Evolutionary conservation across 2,329 filamentous ascomycete species (phyloP).

Genomic region (Clonostachys sp.): DNA sequence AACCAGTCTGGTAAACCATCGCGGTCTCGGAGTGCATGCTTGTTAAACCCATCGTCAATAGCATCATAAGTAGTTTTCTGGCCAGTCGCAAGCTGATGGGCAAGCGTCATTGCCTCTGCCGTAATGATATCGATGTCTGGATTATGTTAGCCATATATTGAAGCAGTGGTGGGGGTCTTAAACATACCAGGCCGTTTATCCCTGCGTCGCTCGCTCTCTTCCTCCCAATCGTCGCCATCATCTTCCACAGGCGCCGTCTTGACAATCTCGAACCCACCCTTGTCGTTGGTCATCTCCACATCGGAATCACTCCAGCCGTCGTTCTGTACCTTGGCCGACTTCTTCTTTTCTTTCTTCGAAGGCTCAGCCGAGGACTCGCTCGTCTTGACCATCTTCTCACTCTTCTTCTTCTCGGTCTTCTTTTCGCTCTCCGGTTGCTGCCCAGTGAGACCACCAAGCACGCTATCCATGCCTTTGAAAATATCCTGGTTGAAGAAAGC

Average conservation of each 20-base stretch:
- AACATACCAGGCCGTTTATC: slow-evolving; percentile 57
- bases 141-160: neutral
- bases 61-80: slow-evolving; percentile 75
- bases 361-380: slow-evolving; percentile 13
- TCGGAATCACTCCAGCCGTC: slow-evolving; percentile 11
- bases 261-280: slow-evolving; percentile 57
- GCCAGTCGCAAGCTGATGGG: slow-evolving; percentile 84
- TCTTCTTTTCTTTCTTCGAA: slow-evolving; percentile 5
- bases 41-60: slow-evolving; percentile 90
- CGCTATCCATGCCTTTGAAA: slow-evolving; percentile 75
- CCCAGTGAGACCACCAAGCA: slow-evolving; percentile 37
- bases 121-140: slow-evolving; percentile 96
- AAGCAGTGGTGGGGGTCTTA: neutral
- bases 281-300: slow-evolving; percentile 31
- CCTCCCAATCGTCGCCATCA: slow-evolving; percentile 49
- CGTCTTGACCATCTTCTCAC: slow-evolving; percentile 14
- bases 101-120: slow-evolving; percentile 97
- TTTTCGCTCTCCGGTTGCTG: slow-evolving; percentile 22
- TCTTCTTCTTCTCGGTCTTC: slow-evolving; percentile 18
- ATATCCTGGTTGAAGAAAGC: slow-evolving; percentile 94
- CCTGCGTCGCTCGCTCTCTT: slow-evolving; percentile 51
- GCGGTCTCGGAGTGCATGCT: slow-evolving; percentile 81
- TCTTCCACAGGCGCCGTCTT: slow-evolving; percentile 39
- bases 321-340: slow-evolving; percentile 2
- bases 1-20: slow-evolving; percentile 98